Conservation (phyloP, 2,329 filamentous ascomycete genomes). For the Zelopaecilomyces penicillatus region DNA sequence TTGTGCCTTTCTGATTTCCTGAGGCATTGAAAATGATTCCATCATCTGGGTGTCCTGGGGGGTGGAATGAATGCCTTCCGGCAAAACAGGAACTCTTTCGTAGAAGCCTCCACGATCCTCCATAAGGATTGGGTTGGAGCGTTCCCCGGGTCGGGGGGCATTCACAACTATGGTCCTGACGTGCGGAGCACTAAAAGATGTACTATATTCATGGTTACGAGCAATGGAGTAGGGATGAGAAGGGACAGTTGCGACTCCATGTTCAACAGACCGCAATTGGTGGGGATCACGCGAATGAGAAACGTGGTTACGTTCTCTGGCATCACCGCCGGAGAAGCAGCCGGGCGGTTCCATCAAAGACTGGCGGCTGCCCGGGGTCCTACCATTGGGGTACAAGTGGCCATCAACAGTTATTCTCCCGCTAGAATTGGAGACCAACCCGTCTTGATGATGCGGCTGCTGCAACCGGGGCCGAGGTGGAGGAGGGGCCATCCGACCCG, state of each 20-base stretch:
- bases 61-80: slow-evolving; percentile 2
- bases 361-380: not conserved
- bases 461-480: slow-evolving; percentile 13
- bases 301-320: not conserved
- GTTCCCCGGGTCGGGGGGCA: slow-evolving; percentile 21
- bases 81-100: slow-evolving; percentile 21
- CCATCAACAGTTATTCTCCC: slow-evolving; percentile 12
- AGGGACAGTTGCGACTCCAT: slow-evolving; percentile 1
- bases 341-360: slow-evolving; percentile 4
- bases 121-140: slow-evolving; percentile 29
- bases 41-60: slow-evolving; percentile 9
- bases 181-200: slow-evolving; percentile 11
- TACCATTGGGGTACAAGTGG: slow-evolving; percentile 10
- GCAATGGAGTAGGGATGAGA: slow-evolving; percentile 5
- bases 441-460: slow-evolving; percentile 7
- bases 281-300: slow-evolving; percentile 2
- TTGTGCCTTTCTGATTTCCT: not conserved
- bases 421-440: slow-evolving; percentile 13
- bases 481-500: slow-evolving; percentile 14
- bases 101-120: slow-evolving; percentile 31
- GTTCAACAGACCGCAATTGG: not conserved
- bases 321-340: slow-evolving; percentile 4
- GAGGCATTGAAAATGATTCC: slow-evolving; percentile 1
- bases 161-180: slow-evolving; percentile 23
- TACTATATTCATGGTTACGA: slow-evolving; percentile 11